Evolutionary conservation across 139 green algal genomes (phyloP).

Genomic region (Chlamydomonas schloesseri): DNA sequence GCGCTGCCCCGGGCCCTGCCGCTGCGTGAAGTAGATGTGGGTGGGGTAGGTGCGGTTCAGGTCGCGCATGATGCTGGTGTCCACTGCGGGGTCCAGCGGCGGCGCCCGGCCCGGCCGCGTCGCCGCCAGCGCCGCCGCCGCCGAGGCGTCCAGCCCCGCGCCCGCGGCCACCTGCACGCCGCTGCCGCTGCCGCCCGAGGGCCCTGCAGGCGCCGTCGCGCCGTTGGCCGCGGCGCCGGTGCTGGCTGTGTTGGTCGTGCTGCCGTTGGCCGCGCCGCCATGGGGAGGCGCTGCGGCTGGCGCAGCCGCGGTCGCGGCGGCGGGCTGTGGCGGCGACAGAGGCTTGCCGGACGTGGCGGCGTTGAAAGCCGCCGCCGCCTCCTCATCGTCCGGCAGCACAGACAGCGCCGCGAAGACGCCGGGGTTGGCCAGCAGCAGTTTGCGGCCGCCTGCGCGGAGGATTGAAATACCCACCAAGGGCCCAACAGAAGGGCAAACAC

Average conservation of each 20-base stretch:
- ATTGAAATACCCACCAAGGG: too few relatives aligned
- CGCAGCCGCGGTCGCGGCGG: too few relatives aligned
- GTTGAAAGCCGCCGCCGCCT: neutral
- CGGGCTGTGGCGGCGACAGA: too few relatives aligned
- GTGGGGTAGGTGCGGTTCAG: conserved; percentile 86
- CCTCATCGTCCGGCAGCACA: neutral
- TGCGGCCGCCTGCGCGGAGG: conserved; percentile 32
- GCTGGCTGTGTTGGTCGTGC: too few relatives aligned
- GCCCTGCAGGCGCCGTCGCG: too few relatives aligned
- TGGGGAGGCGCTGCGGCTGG: too few relatives aligned
- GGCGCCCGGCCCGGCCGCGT: conserved; percentile 32
- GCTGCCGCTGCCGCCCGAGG: too few relatives aligned
- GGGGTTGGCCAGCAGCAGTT: conserved; percentile 41
- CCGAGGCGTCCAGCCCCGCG: neutral
- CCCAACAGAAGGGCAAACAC: too few relatives aligned
- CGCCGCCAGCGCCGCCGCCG: neutral
- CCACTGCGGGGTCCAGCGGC: conserved; percentile 30
- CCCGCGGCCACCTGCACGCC: too few relatives aligned
- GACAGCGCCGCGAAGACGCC: conserved; percentile 42
- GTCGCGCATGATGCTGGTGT: conserved; percentile 79
- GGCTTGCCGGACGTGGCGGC: too few relatives aligned
- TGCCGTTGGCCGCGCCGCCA: too few relatives aligned
- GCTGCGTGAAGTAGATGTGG: conserved; percentile 84
- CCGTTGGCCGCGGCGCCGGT: too few relatives aligned
- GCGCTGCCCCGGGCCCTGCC: conserved; percentile 81